Percentiles rank a stretch among this genome's conserved stretches.
phyloP scores from a whole-genome alignment of 192 early-diverging fungal genomes.

The Coemansia sp. region DNA sequence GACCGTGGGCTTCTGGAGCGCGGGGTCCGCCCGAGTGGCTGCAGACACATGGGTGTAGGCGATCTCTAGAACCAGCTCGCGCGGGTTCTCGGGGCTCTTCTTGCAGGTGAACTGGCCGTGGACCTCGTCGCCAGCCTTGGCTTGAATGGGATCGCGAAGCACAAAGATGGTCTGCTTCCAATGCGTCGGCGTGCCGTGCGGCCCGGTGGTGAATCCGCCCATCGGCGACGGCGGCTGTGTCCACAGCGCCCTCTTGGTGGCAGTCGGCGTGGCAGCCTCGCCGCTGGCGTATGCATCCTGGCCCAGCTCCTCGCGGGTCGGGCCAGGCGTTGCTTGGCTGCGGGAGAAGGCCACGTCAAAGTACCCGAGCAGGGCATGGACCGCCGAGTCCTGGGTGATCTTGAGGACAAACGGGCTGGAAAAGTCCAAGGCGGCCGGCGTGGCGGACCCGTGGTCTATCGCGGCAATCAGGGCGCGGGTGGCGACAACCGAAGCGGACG shows the following conservation, averaged over 20 bases:
- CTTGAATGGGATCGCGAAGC: conserved; percentile 56
- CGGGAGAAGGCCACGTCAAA: conserved; percentile 88
- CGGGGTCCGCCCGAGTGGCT: neutral
- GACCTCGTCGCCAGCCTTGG: conserved; percentile 46
- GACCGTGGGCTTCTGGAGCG: conserved; percentile 2
- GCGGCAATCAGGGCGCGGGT: conserved; percentile 60
- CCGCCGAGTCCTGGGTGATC: conserved; percentile 54
- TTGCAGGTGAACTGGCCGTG: conserved; percentile 59
- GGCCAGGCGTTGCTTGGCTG: conserved; percentile 20
- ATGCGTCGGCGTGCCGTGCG: conserved; percentile 79
- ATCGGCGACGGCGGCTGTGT: conserved; percentile 23
- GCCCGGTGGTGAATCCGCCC: conserved; percentile 64
- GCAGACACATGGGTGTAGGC: conserved; percentile 37
- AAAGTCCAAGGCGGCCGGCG: conserved; percentile 68
- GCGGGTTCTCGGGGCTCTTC: conserved; percentile 59
- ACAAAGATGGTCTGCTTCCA: conserved; percentile 95
- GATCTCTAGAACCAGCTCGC: conserved; percentile 66
- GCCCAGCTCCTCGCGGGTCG: conserved; percentile 17
- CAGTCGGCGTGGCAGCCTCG: neutral
- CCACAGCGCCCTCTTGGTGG: conserved; percentile 19
- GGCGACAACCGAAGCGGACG: conserved; percentile 61
- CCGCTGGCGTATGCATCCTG: conserved; percentile 9
- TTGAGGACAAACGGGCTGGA: conserved; percentile 60
- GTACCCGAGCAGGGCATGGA: conserved; percentile 82
- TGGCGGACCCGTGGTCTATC: conserved; percentile 67